Conservation (phyloP, 2,329 filamentous ascomycete genomes). For the Fusarium miscanthi region DNA sequence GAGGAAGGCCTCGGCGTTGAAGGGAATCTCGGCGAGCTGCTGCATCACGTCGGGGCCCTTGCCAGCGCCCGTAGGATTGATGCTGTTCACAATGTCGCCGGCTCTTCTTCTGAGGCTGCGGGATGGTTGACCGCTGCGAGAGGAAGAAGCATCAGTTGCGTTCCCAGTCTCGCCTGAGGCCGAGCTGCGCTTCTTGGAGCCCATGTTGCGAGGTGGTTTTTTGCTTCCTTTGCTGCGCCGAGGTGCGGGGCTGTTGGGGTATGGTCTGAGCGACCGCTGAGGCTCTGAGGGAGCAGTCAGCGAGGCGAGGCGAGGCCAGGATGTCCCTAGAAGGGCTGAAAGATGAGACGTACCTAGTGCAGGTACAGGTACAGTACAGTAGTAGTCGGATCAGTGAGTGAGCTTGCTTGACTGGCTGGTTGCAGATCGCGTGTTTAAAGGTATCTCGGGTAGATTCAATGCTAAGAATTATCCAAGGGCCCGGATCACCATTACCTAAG, state of each 20-base stretch:
- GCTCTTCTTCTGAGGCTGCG: slow-evolving; percentile 1
- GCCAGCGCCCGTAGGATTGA: slow-evolving; percentile 1
- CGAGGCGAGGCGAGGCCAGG: slow-evolving; percentile 5
- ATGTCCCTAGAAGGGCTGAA: not conserved
- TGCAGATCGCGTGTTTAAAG: slow-evolving; percentile 34
- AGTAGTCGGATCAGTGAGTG: slow-evolving; percentile 11
- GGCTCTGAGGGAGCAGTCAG: not conserved
- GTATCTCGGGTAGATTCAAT: slow-evolving; percentile 32
- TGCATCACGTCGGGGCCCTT: slow-evolving; percentile 8
- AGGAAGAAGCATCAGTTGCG: not conserved
- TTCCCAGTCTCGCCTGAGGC: not conserved
- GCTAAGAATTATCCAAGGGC: slow-evolving; percentile 27
- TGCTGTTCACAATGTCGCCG: slow-evolving; percentile 1
- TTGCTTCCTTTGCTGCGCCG: slow-evolving; percentile 20
- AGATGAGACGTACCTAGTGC: slow-evolving; percentile 16
- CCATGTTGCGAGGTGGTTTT: slow-evolving; percentile 15
- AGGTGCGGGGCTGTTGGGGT: slow-evolving; percentile 15
- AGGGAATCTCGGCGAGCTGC: slow-evolving; percentile 29
- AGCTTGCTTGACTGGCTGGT: slow-evolving; percentile 24
- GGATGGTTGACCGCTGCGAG: not conserved
- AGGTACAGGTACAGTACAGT: slow-evolving; percentile 3
- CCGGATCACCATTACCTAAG: slow-evolving; percentile 33
- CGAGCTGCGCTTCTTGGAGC: slow-evolving; percentile 17
- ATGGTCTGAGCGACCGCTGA: slow-evolving; percentile 9
- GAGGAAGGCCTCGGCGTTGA: slow-evolving; percentile 19